These are phyloP conservation scores for Cercophora newfieldiana DNA, from an alignment of 495 filamentous ascomycete genomes.

Conservation along the genomic window DNA sequence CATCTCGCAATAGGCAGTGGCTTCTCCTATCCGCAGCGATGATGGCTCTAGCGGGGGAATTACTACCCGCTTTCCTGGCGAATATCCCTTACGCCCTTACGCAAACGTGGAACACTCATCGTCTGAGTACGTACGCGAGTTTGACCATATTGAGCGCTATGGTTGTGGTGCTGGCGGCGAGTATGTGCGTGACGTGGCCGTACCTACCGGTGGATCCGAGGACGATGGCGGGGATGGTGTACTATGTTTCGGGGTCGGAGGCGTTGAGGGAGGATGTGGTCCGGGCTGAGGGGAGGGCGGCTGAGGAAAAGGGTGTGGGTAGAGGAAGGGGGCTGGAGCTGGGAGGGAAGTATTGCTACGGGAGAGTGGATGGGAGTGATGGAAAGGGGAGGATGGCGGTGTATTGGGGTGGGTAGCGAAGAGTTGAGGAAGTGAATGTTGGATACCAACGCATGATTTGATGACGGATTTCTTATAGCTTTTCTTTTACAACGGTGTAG, in stretches of 20 bases:
- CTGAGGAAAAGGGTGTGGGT: not conserved
- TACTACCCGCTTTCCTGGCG: constrained; percentile 35
- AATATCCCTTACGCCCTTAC: constrained; percentile 32
- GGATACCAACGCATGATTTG: too few relatives aligned
- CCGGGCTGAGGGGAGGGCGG: not conserved
- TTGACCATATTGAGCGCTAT: constrained; percentile 30
- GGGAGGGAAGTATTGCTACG: not conserved
- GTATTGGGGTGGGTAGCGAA: constrained; percentile 4
- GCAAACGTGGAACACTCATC: constrained; percentile 27
- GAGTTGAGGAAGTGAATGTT: too few relatives aligned
- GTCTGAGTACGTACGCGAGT: constrained; percentile 28
- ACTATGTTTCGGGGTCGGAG: constrained; percentile 18
- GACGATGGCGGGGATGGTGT: constrained; percentile 35
- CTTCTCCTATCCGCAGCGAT: constrained; percentile 30
- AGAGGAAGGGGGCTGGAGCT: not conserved
- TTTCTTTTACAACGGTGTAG: too few relatives aligned
- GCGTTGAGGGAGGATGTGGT: not conserved
- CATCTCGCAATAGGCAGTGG: constrained; percentile 23
- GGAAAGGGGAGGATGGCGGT: not conserved
- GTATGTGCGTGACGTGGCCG: constrained; percentile 33
- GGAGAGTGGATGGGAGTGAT: constrained; percentile 13
- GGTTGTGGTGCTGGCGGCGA: constrained; percentile 30
- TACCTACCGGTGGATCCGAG: constrained; percentile 36
- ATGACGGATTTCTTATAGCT: too few relatives aligned
- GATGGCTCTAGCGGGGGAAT: constrained; percentile 29